Conservation (phyloP, 2,329 filamentous ascomycete genomes). For the Fusarium sp. region DNA sequence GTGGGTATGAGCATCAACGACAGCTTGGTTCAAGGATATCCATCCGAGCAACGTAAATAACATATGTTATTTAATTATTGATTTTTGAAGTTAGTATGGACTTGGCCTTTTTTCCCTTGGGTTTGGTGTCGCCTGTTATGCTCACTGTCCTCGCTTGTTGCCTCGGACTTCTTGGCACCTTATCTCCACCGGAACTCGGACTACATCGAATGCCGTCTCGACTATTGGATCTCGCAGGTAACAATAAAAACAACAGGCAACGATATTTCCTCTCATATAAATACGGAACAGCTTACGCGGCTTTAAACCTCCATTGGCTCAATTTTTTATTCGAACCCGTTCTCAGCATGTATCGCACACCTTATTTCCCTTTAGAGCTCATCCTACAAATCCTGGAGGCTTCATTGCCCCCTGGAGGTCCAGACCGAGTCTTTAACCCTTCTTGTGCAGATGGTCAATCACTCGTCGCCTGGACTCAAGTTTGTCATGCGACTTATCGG, state of each 20-base stretch:
- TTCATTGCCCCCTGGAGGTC: conserved; percentile 5
- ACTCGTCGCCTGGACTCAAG: conserved; percentile 22
- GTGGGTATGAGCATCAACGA: too few relatives aligned
- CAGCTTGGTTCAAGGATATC: too few relatives aligned
- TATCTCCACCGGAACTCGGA: background rate
- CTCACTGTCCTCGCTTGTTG: background rate
- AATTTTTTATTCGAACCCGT: too few relatives aligned
- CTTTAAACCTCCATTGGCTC: too few relatives aligned
- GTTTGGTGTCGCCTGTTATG: background rate
- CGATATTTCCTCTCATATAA: background rate
- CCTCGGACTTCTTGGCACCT: background rate
- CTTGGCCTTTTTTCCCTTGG: background rate
- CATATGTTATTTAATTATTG: background rate
- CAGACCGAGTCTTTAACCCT: conserved; percentile 16
- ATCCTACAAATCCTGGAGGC: conserved; percentile 23
- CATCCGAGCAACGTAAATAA: too few relatives aligned
- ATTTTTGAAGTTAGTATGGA: background rate
- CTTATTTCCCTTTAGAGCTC: conserved; percentile 25
- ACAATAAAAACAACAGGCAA: background rate
- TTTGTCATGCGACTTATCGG: conserved; percentile 27
- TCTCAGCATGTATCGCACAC: background rate
- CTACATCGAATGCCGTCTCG: background rate
- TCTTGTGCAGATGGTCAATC: conserved; percentile 14
- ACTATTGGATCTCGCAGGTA: background rate
- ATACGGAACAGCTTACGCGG: background rate